A percentile compares a stretch with the other conserved stretches of the same genome.
Evolutionary conservation across 345 rosid genomes (phyloP).

Genomic region (Dovyalis caffra): DNA sequence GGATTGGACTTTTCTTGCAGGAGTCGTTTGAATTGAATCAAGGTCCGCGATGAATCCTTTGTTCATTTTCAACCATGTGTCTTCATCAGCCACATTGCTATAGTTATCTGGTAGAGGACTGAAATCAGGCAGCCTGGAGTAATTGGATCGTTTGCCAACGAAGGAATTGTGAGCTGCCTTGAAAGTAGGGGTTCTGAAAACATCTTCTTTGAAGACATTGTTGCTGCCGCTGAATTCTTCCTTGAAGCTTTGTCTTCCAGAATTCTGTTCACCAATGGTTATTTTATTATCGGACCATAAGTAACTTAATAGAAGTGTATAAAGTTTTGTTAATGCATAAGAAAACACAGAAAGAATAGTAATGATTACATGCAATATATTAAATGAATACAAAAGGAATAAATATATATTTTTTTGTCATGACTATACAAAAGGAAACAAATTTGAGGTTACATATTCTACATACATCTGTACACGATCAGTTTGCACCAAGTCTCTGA

Average conservation of each 20-base stretch:
- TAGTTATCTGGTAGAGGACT: conserved; percentile 83
- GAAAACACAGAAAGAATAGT: background rate
- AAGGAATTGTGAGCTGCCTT: conserved; percentile 62
- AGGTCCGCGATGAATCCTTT: conserved; percentile 82
- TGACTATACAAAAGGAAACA: background rate
- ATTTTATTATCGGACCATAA: background rate
- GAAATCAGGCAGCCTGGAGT: conserved; percentile 52
- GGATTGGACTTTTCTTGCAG: conserved; percentile 65
- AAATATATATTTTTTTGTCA: background rate
- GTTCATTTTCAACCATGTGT: conserved; percentile 89
- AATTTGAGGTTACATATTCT: background rate
- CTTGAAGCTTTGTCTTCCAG: conserved; percentile 36
- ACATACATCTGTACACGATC: background rate
- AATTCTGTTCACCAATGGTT: conserved; percentile 23
- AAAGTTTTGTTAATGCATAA: background rate
- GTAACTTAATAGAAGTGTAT: background rate
- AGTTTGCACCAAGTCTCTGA: background rate
- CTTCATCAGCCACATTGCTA: conserved; percentile 88
- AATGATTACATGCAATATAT: background rate
- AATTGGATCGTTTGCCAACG: conserved; percentile 73
- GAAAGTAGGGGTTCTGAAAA: conserved; percentile 57
- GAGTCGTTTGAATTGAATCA: conserved; percentile 71
- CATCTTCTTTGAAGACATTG: conserved; percentile 37
- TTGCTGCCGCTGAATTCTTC: conserved; percentile 46
- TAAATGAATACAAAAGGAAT: background rate